Base-by-base conservation (phyloP, 73 alveolate genomes). In the Blepharisma stoltei region DNA sequence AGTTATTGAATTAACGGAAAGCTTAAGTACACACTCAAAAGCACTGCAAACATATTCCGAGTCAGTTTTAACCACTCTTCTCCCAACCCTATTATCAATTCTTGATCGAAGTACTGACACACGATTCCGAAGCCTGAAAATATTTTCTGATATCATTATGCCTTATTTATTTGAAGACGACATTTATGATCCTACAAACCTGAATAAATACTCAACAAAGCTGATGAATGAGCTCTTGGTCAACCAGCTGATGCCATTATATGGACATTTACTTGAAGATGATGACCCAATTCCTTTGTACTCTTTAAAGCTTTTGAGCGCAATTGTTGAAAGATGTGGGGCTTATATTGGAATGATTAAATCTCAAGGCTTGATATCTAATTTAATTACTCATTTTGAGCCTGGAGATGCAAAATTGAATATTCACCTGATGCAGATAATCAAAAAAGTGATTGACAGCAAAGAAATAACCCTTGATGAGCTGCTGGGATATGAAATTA, bases 81-180 rank as follows among this genome's bases (percentile, higher is more conserved):
- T 84, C 46, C 91, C 27, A 65, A 80, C 18, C 55, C 84, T 41
- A 7, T 48, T 69, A n/a, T 7, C 11, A 23, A 23, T 52, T 37
- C 54, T 65, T 21, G 48, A 52, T 41, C 38, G 70, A 11, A 41
- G 48, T 14, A 67, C 73, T 9, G 91, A 84, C 43, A 87, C 89
- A 52, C 81, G 92, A 71, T 92, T 90, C 86, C 76, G 84, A n/a
- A 75, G 84, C 54, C 80, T 93, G 9, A 90, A 93, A 80, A 84
- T 93, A 67, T 90, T 93, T 53, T 89, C 92, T 44, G 98, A 93
- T 66, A 78, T 93, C 6, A 52, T 89, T 7, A 90, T 84, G 38
- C 88, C 93, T 48, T 82, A 85, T 71, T 49, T 93, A 23, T 70
- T 82, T 20, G 95, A 88, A 25, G 95, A 89, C 6, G 92, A 84